Evolutionary conservation across 805 yeast genomes (phyloP), one percentile per base, ranked within the genome.

Genomic region (Metschnikowia gruessii): DNA sequence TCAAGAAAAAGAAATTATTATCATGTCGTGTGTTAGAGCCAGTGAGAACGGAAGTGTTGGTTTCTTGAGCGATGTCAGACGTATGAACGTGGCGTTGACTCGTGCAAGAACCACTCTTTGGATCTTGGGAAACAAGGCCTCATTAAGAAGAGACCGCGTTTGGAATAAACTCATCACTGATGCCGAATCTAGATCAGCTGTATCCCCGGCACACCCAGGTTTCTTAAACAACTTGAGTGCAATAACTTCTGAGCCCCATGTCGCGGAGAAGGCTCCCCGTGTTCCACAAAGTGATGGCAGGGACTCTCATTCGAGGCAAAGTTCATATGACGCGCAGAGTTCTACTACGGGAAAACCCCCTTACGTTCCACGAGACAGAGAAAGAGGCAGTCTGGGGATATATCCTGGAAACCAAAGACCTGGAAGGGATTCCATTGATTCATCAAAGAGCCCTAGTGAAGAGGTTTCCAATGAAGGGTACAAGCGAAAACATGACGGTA

Each of bases 1-100:
- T 53, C 98, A 94, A 65, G 99, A 94, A 62, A 94, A 92, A 64
- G 97, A 92, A 52, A 81, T 94, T 39, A 88, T 94, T 51, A 79
- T 94, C 40, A 84, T 94, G 74, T 90, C 98, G 0, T 92, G 98
- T 79, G 99, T 94, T 3, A 79, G 99, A 58, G 96, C 98, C 0
- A 72, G 76, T 50, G 85, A 82, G 40, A 72, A 77, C 12, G 78
- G 75, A 8, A 69, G 76, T 19, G 88, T 92, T 49, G 99, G 98
- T 15, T 94, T 94, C 67, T 75, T 94, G 62, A 83, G 85, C 39
- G 99, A 94, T 66, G 77, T 83, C 32, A 78, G 99, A 53, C 87
- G 99, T 71, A 88, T 94, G 96, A 94, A 94, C 65, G 99, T 94
- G 44, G 98, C 97, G 0, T 69, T 94, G 31, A 92, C 98, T 1